Percentiles rank a stretch among this genome's conserved stretches.
phyloP scores from a whole-genome alignment of 1,284 basidiomycete species.

The Phylloboletellus chloephorus region DNA sequence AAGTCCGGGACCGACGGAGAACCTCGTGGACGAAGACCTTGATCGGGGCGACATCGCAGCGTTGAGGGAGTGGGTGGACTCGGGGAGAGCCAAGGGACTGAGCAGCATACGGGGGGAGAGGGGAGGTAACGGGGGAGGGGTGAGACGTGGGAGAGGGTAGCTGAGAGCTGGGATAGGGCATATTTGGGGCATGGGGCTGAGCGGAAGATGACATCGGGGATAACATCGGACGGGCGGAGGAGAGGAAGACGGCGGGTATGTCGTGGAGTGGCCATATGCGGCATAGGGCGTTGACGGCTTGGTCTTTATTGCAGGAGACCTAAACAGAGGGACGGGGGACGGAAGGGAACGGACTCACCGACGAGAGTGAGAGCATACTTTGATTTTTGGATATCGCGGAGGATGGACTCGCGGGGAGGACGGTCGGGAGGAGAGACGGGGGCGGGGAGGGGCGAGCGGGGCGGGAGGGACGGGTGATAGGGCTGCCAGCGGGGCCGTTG shows the following conservation, averaged over 20 bases:
- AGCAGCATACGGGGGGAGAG: conserved; percentile 18
- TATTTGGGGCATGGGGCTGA: conserved; percentile 15
- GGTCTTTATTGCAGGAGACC: conserved; percentile 43
- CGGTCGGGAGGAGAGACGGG: conserved; percentile 39
- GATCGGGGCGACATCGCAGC: conserved; percentile 48
- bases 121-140: conserved; percentile 32
- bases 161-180: conserved; percentile 29
- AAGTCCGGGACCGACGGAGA: conserved; percentile 67
- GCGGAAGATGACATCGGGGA: conserved; percentile 19
- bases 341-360: conserved; percentile 43
- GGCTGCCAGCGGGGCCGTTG: conserved; percentile 70
- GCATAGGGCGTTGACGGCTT: conserved; percentile 66
- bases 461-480: conserved; percentile 58
- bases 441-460: conserved; percentile 24
- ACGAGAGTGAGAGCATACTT: conserved; percentile 62
- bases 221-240: conserved; percentile 34
- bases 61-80: conserved; percentile 19
- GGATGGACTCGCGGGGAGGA: conserved; percentile 33
- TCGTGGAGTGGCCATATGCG: conserved; percentile 73
- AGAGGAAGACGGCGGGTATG: conserved; percentile 57
- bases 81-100: conserved; percentile 15
- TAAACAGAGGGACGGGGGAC: conserved; percentile 16
- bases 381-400: conserved; percentile 50
- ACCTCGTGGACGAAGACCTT: conserved; percentile 74
- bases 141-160: conserved; percentile 43